A percentile compares a stretch with the other conserved stretches of the same genome.
Evolutionary conservation across 2,329 filamentous ascomycete species (phyloP).

Genomic region (Venturia carpophila): DNA sequence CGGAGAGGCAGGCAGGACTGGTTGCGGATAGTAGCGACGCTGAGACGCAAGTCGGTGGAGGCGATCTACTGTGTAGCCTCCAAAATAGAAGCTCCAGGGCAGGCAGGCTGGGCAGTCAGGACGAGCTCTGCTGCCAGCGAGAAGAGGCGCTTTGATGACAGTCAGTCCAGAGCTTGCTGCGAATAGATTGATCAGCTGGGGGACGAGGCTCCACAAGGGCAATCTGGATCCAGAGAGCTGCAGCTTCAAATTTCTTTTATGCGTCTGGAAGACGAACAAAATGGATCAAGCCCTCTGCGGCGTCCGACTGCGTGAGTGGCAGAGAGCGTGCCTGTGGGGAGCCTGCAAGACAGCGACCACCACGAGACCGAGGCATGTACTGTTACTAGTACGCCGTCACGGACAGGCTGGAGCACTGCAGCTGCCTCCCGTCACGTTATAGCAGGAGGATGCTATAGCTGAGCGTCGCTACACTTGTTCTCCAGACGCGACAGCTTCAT

Average conservation of each 20-base stretch:
- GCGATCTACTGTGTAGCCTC: background rate
- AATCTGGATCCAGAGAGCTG: background rate
- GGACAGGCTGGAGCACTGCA: background rate
- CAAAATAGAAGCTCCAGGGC: background rate
- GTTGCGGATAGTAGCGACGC: background rate
- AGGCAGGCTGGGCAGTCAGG: background rate
- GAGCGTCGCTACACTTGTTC: background rate
- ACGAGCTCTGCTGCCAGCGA: constrained; percentile 4
- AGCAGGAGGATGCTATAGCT: background rate
- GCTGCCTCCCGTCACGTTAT: too few relatives aligned
- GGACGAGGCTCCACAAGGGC: background rate
- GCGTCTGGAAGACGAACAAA: background rate
- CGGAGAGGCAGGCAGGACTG: background rate
- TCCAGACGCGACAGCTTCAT: constrained; percentile 4
- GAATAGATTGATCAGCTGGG: constrained; percentile 4
- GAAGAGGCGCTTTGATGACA: constrained; percentile 8
- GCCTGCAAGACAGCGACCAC: too few relatives aligned
- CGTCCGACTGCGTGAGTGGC: background rate
- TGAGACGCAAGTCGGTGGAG: background rate
- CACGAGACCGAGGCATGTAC: background rate
- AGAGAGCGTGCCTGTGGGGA: background rate
- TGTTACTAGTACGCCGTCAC: background rate
- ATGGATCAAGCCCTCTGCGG: background rate
- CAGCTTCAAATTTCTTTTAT: constrained; percentile 1
- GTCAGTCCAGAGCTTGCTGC: background rate